Base-by-base conservation (phyloP, 2,329 filamentous ascomycete species). In the Colletotrichum magnum region DNA sequence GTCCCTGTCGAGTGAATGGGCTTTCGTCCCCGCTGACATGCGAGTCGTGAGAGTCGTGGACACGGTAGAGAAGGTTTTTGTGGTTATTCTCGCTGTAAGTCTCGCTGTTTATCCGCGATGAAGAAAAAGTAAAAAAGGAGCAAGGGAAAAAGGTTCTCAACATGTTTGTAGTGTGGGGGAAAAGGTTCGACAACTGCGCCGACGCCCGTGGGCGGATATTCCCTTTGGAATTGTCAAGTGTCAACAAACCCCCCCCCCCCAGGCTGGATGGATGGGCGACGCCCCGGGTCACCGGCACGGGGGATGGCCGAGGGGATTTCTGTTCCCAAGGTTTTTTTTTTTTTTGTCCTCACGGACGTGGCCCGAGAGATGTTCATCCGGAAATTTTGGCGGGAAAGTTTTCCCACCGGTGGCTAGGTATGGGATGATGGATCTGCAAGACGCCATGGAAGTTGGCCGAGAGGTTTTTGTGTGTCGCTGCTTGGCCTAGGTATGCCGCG, bases 231-330 rank as follows among this genome's bases (percentile, higher is more conserved):
- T 36, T 24, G 21, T 24, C 21, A 2, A 10, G 1, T 18, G 18
- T 18, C 18, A 18, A 18, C 18, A 18, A 18, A 18, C 18, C 18
- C 18, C 18, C 18, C 18, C 18, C 2, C 32, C 32, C 32, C 32
- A n/a, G 7, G 28, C 41, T 39, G 50, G 41, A 9, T 51, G 15
- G 52, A 16, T 18, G 43, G 43, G 21, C 21, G 56, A 36, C 32
- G 48, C 53, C 66, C 66, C 66, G 54, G 61, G 24, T 47, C 36
- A 50, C 48, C 64, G 56, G 50, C 66, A 57, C 66, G 66, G 54
- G 56, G 48, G 50, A 65, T 69, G 66, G 66, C 66, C 66, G 66
- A 69, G 61, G 61, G 66, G 3, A 24, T 24, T 24, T 24, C 21
- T 24, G 21, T 24, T 24, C 3, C 3, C 21, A 24, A 24, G 21